Conservation (phyloP, 768 basidiomycete genomes). For the Asterophora lycoperdoides region DNA sequence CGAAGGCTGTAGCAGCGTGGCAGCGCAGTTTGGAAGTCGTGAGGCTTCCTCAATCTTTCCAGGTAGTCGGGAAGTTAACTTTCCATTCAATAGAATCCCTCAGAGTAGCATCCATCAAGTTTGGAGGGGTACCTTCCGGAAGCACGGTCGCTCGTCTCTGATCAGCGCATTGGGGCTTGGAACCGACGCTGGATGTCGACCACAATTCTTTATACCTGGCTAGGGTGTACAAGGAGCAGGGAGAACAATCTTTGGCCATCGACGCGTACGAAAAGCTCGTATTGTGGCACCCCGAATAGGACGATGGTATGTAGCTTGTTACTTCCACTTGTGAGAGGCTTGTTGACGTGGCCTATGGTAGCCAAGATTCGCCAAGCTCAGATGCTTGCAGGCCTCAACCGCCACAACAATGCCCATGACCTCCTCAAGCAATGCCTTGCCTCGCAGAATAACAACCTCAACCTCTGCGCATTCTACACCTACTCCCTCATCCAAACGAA, state of each 20-base stretch:
- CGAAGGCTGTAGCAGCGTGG: conserved; percentile 86
- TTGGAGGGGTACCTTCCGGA: conserved; percentile 55
- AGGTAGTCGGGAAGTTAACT: neutral
- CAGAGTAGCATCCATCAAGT: conserved; percentile 71
- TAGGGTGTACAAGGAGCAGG: conserved; percentile 83
- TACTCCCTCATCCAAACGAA: conserved; percentile 86
- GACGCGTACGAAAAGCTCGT: conserved; percentile 88
- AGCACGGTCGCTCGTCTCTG: conserved; percentile 59
- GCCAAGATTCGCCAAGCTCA: conserved; percentile 92
- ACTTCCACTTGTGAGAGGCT: neutral
- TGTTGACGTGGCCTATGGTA: conserved; percentile 27
- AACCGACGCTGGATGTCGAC: conserved; percentile 61
- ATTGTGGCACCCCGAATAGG: conserved; percentile 89
- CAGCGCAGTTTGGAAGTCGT: conserved; percentile 83
- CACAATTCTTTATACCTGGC: conserved; percentile 85
- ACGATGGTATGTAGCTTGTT: conserved; percentile 72
- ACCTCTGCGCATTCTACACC: conserved; percentile 90
- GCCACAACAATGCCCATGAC: conserved; percentile 79
- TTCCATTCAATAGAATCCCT: conserved; percentile 58
- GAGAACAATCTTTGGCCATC: conserved; percentile 66
- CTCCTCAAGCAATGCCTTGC: conserved; percentile 85
- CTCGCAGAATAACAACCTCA: conserved; percentile 73
- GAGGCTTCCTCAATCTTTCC: conserved; percentile 25
- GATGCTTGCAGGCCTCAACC: conserved; percentile 66
- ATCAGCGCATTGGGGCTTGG: conserved; percentile 47